Conservation (phyloP, 2,329 filamentous ascomycete genomes). For the Fusarium xylarioides region DNA sequence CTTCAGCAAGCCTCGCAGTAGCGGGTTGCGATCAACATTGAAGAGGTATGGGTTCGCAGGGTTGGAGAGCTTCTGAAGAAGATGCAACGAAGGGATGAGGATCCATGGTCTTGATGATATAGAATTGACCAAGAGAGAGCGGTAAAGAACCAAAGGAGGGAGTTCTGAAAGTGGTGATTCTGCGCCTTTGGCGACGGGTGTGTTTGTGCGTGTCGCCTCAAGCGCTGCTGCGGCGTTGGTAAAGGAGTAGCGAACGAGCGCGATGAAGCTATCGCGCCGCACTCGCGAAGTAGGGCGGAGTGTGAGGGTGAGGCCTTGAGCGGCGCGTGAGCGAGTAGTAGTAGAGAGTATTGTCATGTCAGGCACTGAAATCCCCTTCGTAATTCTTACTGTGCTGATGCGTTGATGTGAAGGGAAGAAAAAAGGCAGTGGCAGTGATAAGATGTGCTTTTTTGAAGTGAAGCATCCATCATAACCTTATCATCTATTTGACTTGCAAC, state of each 20-base stretch:
- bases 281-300: background rate
- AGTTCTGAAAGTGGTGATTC: constrained; percentile 43
- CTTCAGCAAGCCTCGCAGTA: constrained; percentile 58
- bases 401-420: background rate
- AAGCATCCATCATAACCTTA: constrained; percentile 14
- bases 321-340: constrained; percentile 18
- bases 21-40: constrained; percentile 59
- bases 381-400: background rate
- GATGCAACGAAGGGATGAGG: constrained; percentile 49
- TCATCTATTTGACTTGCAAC: constrained; percentile 15
- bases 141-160: constrained; percentile 48
- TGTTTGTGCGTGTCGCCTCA: constrained; percentile 20
- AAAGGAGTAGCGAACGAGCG: constrained; percentile 4
- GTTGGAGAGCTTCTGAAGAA: constrained; percentile 48
- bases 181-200: background rate
- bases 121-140: constrained; percentile 55
- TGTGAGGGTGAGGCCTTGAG: constrained; percentile 15
- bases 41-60: constrained; percentile 49
- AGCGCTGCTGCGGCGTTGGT: constrained; percentile 13
- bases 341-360: constrained; percentile 28
- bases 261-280: constrained; percentile 6
- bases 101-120: constrained; percentile 57
- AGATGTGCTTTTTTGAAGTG: background rate
- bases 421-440: background rate
- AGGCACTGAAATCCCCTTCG: background rate